Percentiles rank a stretch among this genome's conserved stretches.
Conservation (phyloP, 495 filamentous ascomycete genomes). For the Penicillium turbatum region DNA sequence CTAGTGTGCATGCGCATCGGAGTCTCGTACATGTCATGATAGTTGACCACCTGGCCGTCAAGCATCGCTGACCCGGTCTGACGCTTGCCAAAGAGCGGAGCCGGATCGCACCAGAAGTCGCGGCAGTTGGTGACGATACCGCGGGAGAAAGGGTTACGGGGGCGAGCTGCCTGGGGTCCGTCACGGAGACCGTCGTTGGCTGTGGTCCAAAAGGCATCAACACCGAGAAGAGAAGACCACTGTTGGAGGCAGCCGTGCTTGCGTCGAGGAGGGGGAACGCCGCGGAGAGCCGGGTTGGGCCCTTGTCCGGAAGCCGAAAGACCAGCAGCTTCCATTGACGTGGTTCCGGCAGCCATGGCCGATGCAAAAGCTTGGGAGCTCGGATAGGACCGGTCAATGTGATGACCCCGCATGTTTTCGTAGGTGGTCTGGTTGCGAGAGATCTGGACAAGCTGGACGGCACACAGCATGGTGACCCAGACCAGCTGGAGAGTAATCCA, state of each 20-base stretch:
- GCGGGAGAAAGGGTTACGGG: constrained; percentile 77
- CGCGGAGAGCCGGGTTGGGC: constrained; percentile 40
- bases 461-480: constrained; percentile 94
- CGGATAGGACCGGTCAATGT: constrained; percentile 47
- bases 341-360: constrained; percentile 70
- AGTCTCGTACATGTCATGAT: constrained; percentile 82
- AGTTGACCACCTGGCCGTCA: constrained; percentile 76
- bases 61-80: constrained; percentile 70
- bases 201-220: constrained; percentile 87
- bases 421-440: constrained; percentile 90
- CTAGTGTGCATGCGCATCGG: constrained; percentile 60
- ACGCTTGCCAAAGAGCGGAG: constrained; percentile 72
- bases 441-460: constrained; percentile 87
- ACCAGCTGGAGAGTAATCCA: constrained; percentile 81
- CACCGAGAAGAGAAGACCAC: constrained; percentile 78
- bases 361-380: constrained; percentile 66
- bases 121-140: constrained; percentile 82
- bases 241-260: constrained; percentile 64
- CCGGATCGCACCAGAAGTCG: constrained; percentile 93
- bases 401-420: constrained; percentile 82
- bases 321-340: constrained; percentile 63
- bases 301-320: constrained; percentile 54
- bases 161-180: constrained; percentile 43
- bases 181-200: constrained; percentile 62
- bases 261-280: constrained; percentile 41